These are phyloP conservation scores for Camelina hispida DNA, from an alignment of 345 rosid species.

Conservation along the genomic window DNA sequence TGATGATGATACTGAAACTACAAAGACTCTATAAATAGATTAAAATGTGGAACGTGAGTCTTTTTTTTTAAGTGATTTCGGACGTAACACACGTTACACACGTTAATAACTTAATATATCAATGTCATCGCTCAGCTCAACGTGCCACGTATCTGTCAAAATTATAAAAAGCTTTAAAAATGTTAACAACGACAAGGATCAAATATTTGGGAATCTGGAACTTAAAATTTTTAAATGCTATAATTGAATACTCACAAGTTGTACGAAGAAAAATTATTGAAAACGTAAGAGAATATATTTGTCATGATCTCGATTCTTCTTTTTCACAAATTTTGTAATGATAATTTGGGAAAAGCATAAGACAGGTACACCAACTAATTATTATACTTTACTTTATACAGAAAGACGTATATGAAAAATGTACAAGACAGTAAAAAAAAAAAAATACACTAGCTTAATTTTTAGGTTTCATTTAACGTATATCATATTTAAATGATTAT, in stretches of 20 bases:
- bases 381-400: too few species aligned
- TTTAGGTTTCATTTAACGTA: too few species aligned
- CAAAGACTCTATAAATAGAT: constrained; percentile 2
- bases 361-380: background rate
- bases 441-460: too few species aligned
- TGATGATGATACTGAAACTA: constrained; percentile 5
- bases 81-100: background rate
- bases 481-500: too few species aligned
- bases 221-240: background rate
- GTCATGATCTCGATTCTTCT: background rate
- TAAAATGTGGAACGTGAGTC: background rate
- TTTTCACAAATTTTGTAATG: background rate
- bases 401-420: too few species aligned
- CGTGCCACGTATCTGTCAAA: background rate
- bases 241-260: background rate
- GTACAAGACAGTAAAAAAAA: too few species aligned
- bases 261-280: background rate
- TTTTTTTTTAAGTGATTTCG: background rate
- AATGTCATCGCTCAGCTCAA: background rate
- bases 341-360: background rate
- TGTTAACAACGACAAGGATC: background rate
- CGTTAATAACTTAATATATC: background rate
- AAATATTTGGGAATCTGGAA: background rate
- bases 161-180: too few species aligned
- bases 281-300: background rate